phyloP scores from a whole-genome alignment of 768 basidiomycete genomes.

The Hemileccinum rubropunctum region DNA sequence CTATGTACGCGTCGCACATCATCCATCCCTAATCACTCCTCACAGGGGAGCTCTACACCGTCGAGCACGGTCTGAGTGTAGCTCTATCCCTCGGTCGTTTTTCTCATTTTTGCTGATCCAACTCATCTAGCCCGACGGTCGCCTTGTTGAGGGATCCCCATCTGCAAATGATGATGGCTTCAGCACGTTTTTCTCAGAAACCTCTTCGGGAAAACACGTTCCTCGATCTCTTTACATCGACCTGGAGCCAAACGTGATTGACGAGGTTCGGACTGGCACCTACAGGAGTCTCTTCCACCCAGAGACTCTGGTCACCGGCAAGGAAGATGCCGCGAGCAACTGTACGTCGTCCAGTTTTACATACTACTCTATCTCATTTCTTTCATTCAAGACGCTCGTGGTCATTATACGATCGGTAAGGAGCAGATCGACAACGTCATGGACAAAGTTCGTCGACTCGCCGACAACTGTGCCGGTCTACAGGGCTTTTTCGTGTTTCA shows the following conservation, averaged over 20 bases:
- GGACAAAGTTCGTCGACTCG: constrained; percentile 91
- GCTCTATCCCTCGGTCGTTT: constrained; percentile 14
- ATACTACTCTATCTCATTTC: neutral
- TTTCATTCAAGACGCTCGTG: constrained; percentile 75
- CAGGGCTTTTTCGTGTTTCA: constrained; percentile 99
- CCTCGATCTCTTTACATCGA: constrained; percentile 97
- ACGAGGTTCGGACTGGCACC: constrained; percentile 92
- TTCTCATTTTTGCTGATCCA: constrained; percentile 18
- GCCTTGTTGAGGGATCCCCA: constrained; percentile 74
- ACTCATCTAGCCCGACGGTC: constrained; percentile 83
- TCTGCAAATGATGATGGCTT: constrained; percentile 86
- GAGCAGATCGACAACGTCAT: constrained; percentile 95
- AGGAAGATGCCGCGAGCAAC: constrained; percentile 99
- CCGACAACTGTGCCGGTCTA: constrained; percentile 94
- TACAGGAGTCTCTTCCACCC: constrained; percentile 99
- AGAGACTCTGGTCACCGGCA: constrained; percentile 96
- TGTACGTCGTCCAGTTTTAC: constrained; percentile 48
- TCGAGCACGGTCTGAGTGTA: constrained; percentile 97
- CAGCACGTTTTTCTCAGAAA: constrained; percentile 99
- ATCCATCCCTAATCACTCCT: constrained; percentile 22
- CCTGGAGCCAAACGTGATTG: constrained; percentile 96
- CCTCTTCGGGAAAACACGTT: constrained; percentile 92
- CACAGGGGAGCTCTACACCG: constrained; percentile 96
- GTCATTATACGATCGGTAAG: constrained; percentile 98
- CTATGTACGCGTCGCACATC: constrained; percentile 14